Conservation (phyloP, 2,329 filamentous ascomycete species). For the Dryadomyces sulphureus region DNA sequence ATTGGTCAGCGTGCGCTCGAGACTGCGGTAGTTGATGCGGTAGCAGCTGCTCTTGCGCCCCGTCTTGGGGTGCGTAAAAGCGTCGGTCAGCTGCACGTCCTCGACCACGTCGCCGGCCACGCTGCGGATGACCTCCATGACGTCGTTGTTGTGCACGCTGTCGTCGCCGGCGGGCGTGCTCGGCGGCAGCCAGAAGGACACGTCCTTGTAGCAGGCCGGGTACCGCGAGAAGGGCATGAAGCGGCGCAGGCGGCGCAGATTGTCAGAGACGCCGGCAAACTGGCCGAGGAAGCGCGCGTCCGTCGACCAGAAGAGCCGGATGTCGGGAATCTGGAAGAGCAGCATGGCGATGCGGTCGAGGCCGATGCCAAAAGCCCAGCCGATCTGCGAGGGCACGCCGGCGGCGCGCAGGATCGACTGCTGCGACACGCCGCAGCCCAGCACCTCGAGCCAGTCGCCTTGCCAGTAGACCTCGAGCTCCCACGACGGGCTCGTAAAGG, state of each 20-base stretch:
- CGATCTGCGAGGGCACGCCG: slow-evolving; percentile 57
- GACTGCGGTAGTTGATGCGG: slow-evolving; percentile 80
- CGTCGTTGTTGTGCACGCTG: slow-evolving; percentile 73
- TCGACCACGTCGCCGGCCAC: slow-evolving; percentile 74
- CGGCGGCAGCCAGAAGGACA: slow-evolving; percentile 81
- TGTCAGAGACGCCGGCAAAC: slow-evolving; percentile 50
- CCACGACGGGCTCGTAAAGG: slow-evolving; percentile 91
- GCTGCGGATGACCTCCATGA: slow-evolving; percentile 88
- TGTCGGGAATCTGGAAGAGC: slow-evolving; percentile 89
- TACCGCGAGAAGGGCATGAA: slow-evolving; percentile 87
- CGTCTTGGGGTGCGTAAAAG: slow-evolving; percentile 79
- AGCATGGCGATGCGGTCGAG: slow-evolving; percentile 96
- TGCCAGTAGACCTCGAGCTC: slow-evolving; percentile 92
- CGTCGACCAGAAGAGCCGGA: slow-evolving; percentile 86
- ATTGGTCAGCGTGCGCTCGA: slow-evolving; percentile 82
- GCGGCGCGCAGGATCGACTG: slow-evolving; percentile 71
- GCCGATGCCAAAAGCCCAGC: slow-evolving; percentile 93
- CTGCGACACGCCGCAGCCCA: slow-evolving; percentile 83
- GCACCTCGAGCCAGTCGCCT: slow-evolving; percentile 87
- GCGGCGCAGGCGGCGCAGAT: slow-evolving; percentile 34
- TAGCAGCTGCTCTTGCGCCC: slow-evolving; percentile 78
- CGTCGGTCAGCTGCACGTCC: slow-evolving; percentile 71
- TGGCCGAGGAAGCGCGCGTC: slow-evolving; percentile 78
- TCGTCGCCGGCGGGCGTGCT: no score
- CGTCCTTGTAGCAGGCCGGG: slow-evolving; percentile 78